These are phyloP conservation scores for Cutaneotrichosporon curvatum DNA, from an alignment of 1,284 basidiomycete species.

Conservation along the genomic window DNA sequence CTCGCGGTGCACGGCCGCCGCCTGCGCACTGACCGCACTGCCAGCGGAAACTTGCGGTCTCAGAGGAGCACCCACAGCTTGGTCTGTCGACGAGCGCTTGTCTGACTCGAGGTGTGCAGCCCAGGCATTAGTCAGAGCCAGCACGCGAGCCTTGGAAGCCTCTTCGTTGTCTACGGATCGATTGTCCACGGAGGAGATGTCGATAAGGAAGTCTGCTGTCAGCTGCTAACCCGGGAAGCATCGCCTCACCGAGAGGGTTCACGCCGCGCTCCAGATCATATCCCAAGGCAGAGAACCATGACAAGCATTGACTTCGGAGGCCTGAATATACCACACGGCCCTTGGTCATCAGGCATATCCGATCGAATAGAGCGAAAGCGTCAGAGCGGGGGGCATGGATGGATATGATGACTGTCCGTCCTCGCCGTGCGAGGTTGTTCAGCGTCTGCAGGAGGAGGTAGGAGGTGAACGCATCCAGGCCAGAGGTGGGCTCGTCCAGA, in stretches of 20 bases:
- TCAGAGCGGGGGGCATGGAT: constrained; percentile 54
- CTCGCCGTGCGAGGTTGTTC: constrained; percentile 48
- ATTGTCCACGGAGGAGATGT: constrained; percentile 49
- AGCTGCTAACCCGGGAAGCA: constrained; percentile 5
- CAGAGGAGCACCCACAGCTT: background rate
- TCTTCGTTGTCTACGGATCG: constrained; percentile 47
- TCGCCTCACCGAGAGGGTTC: constrained; percentile 41
- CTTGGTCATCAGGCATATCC: constrained; percentile 49
- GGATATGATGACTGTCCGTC: constrained; percentile 50
- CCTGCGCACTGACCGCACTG: background rate
- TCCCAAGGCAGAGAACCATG: constrained; percentile 47
- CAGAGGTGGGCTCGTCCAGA: constrained; percentile 54
- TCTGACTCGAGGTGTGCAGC: background rate
- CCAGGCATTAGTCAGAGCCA: constrained; percentile 34
- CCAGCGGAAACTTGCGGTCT: background rate
- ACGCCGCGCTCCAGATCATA: constrained; percentile 36
- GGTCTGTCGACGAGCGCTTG: background rate
- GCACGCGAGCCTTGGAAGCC: constrained; percentile 28
- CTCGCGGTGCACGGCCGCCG: constrained; percentile 7
- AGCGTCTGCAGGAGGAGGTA: constrained; percentile 51
- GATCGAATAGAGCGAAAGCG: constrained; percentile 50
- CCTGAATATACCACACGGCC: constrained; percentile 51
- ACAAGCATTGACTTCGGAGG: constrained; percentile 37
- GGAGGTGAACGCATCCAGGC: constrained; percentile 51
- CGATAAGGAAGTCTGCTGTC: constrained; percentile 50